These are phyloP conservation scores for Phytophthora pisi DNA, from an alignment of 352 stramenopile species.

Conservation along the genomic window DNA sequence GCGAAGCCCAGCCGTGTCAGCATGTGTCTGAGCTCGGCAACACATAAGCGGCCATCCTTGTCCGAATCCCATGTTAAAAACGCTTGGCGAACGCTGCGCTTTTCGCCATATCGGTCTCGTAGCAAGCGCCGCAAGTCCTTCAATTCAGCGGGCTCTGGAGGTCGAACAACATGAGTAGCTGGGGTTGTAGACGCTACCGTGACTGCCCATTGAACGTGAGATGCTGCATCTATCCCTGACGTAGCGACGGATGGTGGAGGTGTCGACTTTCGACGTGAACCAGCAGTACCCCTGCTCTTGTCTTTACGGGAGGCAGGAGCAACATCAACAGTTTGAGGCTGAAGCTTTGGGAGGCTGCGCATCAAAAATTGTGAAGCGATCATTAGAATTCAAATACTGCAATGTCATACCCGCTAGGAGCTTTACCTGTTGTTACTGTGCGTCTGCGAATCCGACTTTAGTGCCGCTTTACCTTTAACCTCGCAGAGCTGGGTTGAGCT, in stretches of 20 bases:
- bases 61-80: conserved; percentile 68
- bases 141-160: conserved; percentile 22
- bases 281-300: not conserved
- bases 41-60: conserved; percentile 53
- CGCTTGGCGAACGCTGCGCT: conserved; percentile 53
- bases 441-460: conserved; percentile 1
- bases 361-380: not conserved
- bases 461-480: not conserved
- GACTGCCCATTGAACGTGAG: conserved; percentile 50
- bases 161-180: not conserved
- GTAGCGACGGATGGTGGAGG: not conserved
- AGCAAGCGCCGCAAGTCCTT: conserved; percentile 47
- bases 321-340: not conserved
- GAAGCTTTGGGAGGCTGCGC: conserved; percentile 23
- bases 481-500: not conserved
- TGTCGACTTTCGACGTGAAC: not conserved
- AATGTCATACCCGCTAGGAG: not conserved
- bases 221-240: conserved; percentile 11
- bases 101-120: conserved; percentile 64
- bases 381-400: not conserved
- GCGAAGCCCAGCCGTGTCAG: conserved; percentile 46
- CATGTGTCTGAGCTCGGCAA: conserved; percentile 50
- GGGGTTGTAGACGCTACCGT: conserved; percentile 18
- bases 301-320: not conserved
- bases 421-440: conserved; percentile 14